Base-by-base conservation (phyloP, 139 green algal genomes). In the Pycnococcus provasolii region DNA sequence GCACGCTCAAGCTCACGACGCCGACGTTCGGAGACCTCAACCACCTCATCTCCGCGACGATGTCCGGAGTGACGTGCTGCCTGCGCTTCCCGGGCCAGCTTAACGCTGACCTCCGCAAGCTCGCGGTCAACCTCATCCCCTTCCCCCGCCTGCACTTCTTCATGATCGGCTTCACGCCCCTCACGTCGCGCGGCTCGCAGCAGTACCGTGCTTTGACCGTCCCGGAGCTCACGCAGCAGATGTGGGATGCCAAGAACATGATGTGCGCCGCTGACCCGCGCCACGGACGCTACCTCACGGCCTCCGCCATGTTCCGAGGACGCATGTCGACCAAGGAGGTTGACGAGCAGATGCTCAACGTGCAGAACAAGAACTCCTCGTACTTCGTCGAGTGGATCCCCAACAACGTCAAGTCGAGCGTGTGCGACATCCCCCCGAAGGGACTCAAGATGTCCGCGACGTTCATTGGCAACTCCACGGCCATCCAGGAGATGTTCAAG, bases 91-190 rank as follows among this genome's bases (percentile, higher is more conserved):
- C 93, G 41, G 92, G 92, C 58, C 93, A 99, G 87, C 83, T 99
- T 60, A 99, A 99, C 80, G 86, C 90, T 66, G 93, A 99, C 81
- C 83, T 99, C 78, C 85, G 93, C 72, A 99, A 99, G 87, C 84
- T 99, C 68, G 93, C 92, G 0, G 92, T 96, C 55, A 99, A 99
- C 87, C 80, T 99, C 60, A 95, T 99, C 72, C 93, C 93, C 73
- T 99, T 98, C 87, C 92, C 92, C 40, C 88, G 92, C 54, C 89
- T 98, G 42, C 92, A 98, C 87, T 98, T 98, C 85, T 98, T 98
- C 90, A 97, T 97, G 91, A 88, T 96, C 46, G 91, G 91, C 72
- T 97, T 97, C 79, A 89, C 91, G 3, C 91, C 91, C 4, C 84
- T 98, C 11, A 98, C 92, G 51, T 92, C 81, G 45, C 88, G 92